Conservation (phyloP, 441 rosid genomes). For the Erodium texanum region DNA sequence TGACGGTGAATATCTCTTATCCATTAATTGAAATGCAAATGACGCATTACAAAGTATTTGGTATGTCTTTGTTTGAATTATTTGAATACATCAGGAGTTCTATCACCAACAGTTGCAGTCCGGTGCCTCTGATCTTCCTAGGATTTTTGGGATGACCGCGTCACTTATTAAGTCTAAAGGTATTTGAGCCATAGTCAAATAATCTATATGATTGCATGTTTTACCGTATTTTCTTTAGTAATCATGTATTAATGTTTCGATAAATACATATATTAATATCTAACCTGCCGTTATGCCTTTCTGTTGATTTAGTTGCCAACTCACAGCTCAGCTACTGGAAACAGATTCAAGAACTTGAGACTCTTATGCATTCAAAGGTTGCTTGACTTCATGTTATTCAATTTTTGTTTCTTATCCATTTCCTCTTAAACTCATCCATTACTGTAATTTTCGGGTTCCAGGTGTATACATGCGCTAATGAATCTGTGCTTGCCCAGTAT, state of each 20-base stretch:
- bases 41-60: not conserved
- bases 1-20: constrained; percentile 46
- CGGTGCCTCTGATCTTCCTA: constrained; percentile 42
- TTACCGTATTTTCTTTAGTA: not conserved
- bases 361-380: constrained; percentile 80
- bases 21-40: not conserved
- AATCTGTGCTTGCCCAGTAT: constrained; percentile 49
- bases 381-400: constrained; percentile 17
- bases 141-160: constrained; percentile 94
- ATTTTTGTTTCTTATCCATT: no score
- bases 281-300: not conserved
- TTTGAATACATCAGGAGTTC: constrained; percentile 49
- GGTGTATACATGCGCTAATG: constrained; percentile 66
- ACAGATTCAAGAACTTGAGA: constrained; percentile 56
- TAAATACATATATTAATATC: not conserved
- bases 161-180: constrained; percentile 82
- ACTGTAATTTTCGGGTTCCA: constrained; percentile 19
- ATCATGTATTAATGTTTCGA: not conserved
- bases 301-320: constrained; percentile 34
- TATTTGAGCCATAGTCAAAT: constrained; percentile 16
- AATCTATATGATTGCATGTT: not conserved
- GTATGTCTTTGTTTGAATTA: no score
- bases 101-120: constrained; percentile 43
- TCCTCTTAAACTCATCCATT: no score
- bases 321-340: constrained; percentile 38